Base-by-base conservation (phyloP, 2,329 filamentous ascomycete species). In the Colletotrichum destructivum region DNA sequence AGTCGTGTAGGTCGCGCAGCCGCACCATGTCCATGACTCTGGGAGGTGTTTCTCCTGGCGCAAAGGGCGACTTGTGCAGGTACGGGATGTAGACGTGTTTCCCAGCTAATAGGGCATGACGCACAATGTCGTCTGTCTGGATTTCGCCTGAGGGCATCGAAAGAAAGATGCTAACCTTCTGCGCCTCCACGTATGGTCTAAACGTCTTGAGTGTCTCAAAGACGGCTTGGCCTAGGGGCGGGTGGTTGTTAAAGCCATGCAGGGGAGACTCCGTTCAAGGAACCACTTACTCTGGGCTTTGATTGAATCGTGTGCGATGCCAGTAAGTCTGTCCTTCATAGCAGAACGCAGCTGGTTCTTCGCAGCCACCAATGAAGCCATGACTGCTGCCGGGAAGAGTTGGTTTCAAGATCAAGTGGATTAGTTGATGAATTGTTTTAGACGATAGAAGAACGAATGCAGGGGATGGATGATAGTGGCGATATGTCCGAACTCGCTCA, bases 31-130 rank as follows among this genome's bases (percentile, higher is more conserved):
- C 95, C 96, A 99, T 99, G 65, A 96, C 88, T 18, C 88, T 84
- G 1, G 83, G 74, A 5, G 93, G 93, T 7, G 90, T 88, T 67
- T 82, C 82, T 71, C 84, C 79, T 4, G 79, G 79, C n/a, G 83
- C 75, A 46, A 86, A 77, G 5, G 84, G 84, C 40, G 85, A 85
- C 76, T 87, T 91, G 83, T 96, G 92, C 63, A 98, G 92, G 79
- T 96, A 98, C 0, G 96, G 96, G 59, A 99, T 91, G 81, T 94
- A 98, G 69, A 99, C 95, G 73, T 92, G 87, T 83, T 98, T 99
- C 49, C 93, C 94, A 4, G 86, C 82, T 8, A 84, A 82, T 35
- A 99, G 86, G 15, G 96, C 95, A 84, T 98, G 90, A 38, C 90
- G 89, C 11, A 98, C 94, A 66, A 98, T 94, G 60, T 87, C 85